Base-by-base conservation (phyloP, 108 stramenopile species). In the Skeletonema costatum region DNA sequence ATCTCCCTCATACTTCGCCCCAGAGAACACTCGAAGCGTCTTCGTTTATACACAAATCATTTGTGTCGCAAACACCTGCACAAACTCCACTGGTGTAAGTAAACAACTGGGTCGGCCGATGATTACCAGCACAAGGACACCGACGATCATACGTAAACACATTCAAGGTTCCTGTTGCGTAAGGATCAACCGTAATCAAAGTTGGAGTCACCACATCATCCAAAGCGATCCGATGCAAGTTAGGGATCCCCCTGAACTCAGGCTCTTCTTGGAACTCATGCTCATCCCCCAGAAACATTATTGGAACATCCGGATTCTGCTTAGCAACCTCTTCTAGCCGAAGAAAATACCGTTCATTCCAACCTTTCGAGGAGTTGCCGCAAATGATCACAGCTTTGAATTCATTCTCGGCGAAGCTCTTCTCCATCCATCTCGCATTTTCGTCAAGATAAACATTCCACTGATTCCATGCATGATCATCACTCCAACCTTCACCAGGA, bases 121-220 rank as follows among this genome's bases (percentile, higher is more conserved):
- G 53, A 56, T 56, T 56, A 25, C 53, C 53, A 25, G 53, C 53
- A 56, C 53, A 56, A 2, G 53, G 53, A 9, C 53, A 56, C 6
- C 53, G 25, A 29, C 53, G 53, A 56, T 56, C 53, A 56, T 56
- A 56, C 21, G 19, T 56, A 25, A 56, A 56, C 21, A 56, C 21
- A 56, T 56, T 21, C 21, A 2, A 25, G 3, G 25, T 25, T 1
- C 53, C 53, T 10, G 25, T 9, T 25, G 25, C 53, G 6, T 56
- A 56, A 29, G 53, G 53, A 10, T 56, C 53, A 25, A 56, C 53
- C 9, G 21, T 56, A 29, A 56, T 29, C 53, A 56, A 25, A 25
- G 53, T 56, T 56, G 53, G 53, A 10, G 53, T 56, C 9, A 56
- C 53, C 53, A 56, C 53, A 56, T 56, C 53, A 56, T 56, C 53